phyloP scores from a whole-genome alignment of 2,329 filamentous ascomycete genomes.

The Calonectria crousiana region DNA sequence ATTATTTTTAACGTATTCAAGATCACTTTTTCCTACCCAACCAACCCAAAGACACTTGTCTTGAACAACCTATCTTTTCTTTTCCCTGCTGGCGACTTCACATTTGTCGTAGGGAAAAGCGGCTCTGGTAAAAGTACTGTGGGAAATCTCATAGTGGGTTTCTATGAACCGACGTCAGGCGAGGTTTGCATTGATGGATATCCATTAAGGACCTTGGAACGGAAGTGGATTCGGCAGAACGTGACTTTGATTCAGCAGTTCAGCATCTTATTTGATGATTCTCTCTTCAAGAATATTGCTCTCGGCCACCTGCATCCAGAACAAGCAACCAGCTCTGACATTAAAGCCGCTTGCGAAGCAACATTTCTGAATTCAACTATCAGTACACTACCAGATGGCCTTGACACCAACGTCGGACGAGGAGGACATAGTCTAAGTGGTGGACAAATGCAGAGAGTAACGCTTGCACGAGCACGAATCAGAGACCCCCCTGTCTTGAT shows the following conservation, averaged over 20 bases:
- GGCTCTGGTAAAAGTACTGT: slow-evolving; percentile 95
- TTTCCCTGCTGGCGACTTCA: slow-evolving; percentile 79
- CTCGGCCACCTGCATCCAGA: slow-evolving; percentile 71
- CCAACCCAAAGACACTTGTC: slow-evolving; percentile 70
- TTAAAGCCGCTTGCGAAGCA: slow-evolving; percentile 73
- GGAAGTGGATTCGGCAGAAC: slow-evolving; percentile 80
- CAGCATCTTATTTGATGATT: slow-evolving; percentile 85
- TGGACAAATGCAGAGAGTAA: slow-evolving; percentile 86
- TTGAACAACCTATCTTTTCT: slow-evolving; percentile 73
- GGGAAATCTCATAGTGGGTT: slow-evolving; percentile 81
- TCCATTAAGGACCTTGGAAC: slow-evolving; percentile 71
- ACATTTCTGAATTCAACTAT: slow-evolving; percentile 79
- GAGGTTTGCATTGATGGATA: slow-evolving; percentile 76
- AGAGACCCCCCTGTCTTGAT: slow-evolving; percentile 85
- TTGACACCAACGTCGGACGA: slow-evolving; percentile 78
- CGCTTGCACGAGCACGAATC: slow-evolving; percentile 82
- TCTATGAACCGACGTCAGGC: slow-evolving; percentile 78
- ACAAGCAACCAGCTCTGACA: slow-evolving; percentile 62
- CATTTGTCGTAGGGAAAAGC: slow-evolving; percentile 86
- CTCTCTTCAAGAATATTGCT: slow-evolving; percentile 81
- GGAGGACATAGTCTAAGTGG: slow-evolving; percentile 82
- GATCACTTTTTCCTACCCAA: slow-evolving; percentile 88
- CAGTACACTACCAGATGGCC: slow-evolving; percentile 72
- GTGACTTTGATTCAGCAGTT: slow-evolving; percentile 87
- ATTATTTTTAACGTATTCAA: slow-evolving; percentile 50